Conservation (phyloP, 2,329 filamentous ascomycete species). For the Lachnellula occidentalis region DNA sequence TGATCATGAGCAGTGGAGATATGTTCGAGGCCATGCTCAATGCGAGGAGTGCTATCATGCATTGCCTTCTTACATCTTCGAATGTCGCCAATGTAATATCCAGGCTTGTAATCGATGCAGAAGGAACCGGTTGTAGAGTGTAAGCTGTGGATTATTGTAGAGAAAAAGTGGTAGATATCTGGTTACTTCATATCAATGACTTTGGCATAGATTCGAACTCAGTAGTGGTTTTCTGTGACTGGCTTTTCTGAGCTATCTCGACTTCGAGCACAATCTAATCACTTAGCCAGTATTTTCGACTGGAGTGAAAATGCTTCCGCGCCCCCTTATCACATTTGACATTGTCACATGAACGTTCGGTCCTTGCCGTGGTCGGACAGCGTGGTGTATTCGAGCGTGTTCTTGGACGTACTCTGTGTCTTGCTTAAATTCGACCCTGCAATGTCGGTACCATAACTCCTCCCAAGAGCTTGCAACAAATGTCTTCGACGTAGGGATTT, state of each 20-base stretch:
- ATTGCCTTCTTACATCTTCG: conserved; percentile 40
- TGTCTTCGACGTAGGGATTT: too few species aligned
- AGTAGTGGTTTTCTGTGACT: too few species aligned
- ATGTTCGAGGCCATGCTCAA: conserved; percentile 28
- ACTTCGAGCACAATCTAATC: not conserved
- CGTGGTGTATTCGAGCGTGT: not conserved
- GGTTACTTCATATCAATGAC: too few species aligned
- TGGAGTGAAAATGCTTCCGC: too few species aligned
- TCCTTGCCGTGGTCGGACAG: not conserved
- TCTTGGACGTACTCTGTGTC: not conserved
- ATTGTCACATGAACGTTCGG: too few species aligned
- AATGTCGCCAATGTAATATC: conserved; percentile 41
- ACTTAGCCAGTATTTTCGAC: too few species aligned
- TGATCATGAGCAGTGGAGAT: conserved; percentile 34
- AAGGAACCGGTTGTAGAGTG: conserved; percentile 36
- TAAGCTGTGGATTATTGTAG: not conserved
- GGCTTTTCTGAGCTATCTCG: not conserved
- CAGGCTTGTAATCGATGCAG: conserved; percentile 43
- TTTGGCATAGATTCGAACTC: too few species aligned
- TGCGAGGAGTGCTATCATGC: conserved; percentile 41
- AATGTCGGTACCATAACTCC: not conserved
- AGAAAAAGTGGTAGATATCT: too few species aligned
- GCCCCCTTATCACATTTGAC: too few species aligned
- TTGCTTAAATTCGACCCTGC: not conserved
- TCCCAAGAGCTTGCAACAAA: too few species aligned